A percentile compares a stretch with the other conserved stretches of the same genome.
Evolutionary conservation across 371 early-diverging fungal genomes (phyloP).

Genomic region (Sanchytrium tribonematis): DNA sequence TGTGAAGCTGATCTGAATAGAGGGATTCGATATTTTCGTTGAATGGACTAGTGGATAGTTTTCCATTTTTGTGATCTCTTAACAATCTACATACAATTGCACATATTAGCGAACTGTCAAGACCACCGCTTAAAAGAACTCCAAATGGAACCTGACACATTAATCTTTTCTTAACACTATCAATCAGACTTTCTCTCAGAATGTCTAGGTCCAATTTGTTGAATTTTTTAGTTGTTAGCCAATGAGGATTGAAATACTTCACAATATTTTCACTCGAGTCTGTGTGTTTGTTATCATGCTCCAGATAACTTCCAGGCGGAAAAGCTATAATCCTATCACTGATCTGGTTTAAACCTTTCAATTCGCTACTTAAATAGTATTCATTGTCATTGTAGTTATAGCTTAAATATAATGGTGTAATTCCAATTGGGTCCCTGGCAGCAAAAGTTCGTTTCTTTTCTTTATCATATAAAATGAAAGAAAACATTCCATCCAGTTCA

Average conservation of each 20-base stretch:
- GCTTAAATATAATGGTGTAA: conserved; percentile 83
- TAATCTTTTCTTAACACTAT: conserved; percentile 64
- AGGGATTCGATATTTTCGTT: conserved; percentile 11
- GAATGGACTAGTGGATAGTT: conserved; percentile 12
- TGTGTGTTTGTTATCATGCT: conserved; percentile 37
- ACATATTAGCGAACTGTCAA: conserved; percentile 77
- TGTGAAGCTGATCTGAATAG: conserved; percentile 31
- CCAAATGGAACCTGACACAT: conserved; percentile 93
- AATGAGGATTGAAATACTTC: neutral
- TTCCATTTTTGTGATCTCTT: conserved; percentile 15
- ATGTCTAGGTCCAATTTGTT: conserved; percentile 27
- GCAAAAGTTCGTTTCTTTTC: conserved; percentile 42
- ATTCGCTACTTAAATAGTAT: conserved; percentile 70
- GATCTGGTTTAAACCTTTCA: conserved; percentile 72
- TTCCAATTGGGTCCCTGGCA: conserved; percentile 84
- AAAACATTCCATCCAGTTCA: conserved; percentile 78
- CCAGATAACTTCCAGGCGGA: conserved; percentile 76
- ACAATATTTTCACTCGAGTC: too few species aligned
- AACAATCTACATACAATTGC: conserved; percentile 43
- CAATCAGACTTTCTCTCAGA: conserved; percentile 46
- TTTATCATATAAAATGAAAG: conserved; percentile 66
- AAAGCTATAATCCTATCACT: conserved; percentile 78
- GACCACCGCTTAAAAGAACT: conserved; percentile 70
- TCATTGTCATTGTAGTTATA: conserved; percentile 46
- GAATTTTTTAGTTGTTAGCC: conserved; percentile 8